A percentile compares a stretch with the other conserved stretches of the same genome.
Evolutionary conservation across 164 flowering plant genomes (phyloP).

Genomic region (Liriodendron chinense): DNA sequence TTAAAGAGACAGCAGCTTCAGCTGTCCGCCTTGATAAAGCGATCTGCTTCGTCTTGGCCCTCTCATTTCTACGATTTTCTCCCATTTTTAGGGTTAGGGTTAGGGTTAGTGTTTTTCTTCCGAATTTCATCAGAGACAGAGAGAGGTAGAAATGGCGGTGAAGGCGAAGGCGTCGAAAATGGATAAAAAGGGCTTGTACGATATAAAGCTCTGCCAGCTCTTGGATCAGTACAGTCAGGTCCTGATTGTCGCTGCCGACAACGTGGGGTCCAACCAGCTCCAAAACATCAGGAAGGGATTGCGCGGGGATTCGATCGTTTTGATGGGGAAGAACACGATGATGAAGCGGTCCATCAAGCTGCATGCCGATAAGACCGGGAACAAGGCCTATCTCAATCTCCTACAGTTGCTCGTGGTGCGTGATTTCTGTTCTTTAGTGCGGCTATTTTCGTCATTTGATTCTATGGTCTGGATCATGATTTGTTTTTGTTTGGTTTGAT

Average conservation of each 20-base stretch:
- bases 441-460: background rate
- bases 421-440: background rate
- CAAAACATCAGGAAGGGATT: slow-evolving; percentile 69
- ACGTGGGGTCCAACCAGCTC: slow-evolving; percentile 79
- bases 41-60: slow-evolving; percentile 60
- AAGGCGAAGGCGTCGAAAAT: slow-evolving; percentile 46
- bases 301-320: slow-evolving; percentile 44
- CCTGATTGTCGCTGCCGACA: slow-evolving; percentile 63
- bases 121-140: background rate
- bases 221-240: slow-evolving; percentile 70
- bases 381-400: slow-evolving; percentile 37
- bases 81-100: background rate
- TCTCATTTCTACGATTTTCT: slow-evolving; percentile 16
- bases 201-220: slow-evolving; percentile 62
- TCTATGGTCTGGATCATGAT: background rate
- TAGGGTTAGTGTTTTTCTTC: background rate
- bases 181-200: slow-evolving; percentile 72
- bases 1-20: slow-evolving; percentile 50
- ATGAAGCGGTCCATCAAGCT: slow-evolving; percentile 43
- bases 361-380: slow-evolving; percentile 45
- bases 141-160: slow-evolving; percentile 33
- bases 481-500: background rate
- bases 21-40: slow-evolving; percentile 73
- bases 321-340: slow-evolving; percentile 79
- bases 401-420: slow-evolving; percentile 37